phyloP scores from a whole-genome alignment of 1,139 yeast species.

The Magnusiomyces tetraspermus region DNA sequence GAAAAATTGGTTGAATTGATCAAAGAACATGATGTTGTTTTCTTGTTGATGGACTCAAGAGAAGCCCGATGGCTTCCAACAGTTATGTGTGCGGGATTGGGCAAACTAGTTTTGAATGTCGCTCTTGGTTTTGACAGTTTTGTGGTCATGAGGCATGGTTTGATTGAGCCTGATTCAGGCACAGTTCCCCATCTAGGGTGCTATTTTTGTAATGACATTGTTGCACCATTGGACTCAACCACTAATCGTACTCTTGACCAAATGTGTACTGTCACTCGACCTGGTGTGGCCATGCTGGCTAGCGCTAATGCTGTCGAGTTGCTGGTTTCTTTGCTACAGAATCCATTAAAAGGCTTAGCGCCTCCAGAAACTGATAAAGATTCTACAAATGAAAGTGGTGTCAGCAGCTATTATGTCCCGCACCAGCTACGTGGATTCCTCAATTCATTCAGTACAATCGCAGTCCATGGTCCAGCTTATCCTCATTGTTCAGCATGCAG shows the following conservation, averaged over 20 bases:
- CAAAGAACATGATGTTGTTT: conserved; percentile 62
- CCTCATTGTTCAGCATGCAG: conserved; percentile 83
- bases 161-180: conserved; percentile 18
- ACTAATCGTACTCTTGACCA: conserved; percentile 85
- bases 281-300: conserved; percentile 88
- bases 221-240: conserved; percentile 82
- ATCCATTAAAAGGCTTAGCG: conserved; percentile 43
- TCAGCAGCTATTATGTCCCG: conserved; percentile 38
- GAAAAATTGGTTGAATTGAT: conserved; percentile 46
- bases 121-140: conserved; percentile 93
- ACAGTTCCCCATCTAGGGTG: conserved; percentile 56
- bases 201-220: conserved; percentile 90
- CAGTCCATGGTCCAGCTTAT: conserved; percentile 63
- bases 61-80: conserved; percentile 97
- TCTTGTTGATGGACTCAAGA: conserved; percentile 81
- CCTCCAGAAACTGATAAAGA: background rate
- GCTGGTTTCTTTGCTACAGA: conserved; percentile 65
- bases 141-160: conserved; percentile 89
- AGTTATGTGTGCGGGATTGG: conserved; percentile 54
- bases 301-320: conserved; percentile 82
- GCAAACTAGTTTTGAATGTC: conserved; percentile 75
- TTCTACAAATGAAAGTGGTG: conserved; percentile 10
- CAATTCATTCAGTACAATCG: conserved; percentile 51
- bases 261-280: conserved; percentile 97
- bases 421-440: conserved; percentile 88